Percentiles rank a stretch among this genome's conserved stretches.
These are phyloP conservation scores for Pseudogymnoascus sp. DNA, from an alignment of 2,329 filamentous ascomycete genomes.

Conservation along the genomic window DNA sequence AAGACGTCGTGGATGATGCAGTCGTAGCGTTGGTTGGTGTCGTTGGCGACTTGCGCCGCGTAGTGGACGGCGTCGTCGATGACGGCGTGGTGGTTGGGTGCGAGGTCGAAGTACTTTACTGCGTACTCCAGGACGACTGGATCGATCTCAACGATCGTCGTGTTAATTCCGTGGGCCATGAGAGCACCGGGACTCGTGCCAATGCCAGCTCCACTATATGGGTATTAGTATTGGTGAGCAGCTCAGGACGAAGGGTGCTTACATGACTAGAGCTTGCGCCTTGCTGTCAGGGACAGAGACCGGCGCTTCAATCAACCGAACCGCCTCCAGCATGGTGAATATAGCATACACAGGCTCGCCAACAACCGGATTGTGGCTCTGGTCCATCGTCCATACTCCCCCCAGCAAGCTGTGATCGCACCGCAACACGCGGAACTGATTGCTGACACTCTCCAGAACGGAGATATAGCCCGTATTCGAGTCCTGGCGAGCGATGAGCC, in stretches of 20 bases:
- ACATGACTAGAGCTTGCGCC: slow-evolving; percentile 79
- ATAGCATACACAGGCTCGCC: slow-evolving; percentile 88
- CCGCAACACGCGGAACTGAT: slow-evolving; percentile 71
- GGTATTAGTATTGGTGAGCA: slow-evolving; percentile 17
- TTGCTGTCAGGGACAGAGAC: slow-evolving; percentile 49
- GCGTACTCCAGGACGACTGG: slow-evolving; percentile 81
- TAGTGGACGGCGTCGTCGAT: slow-evolving; percentile 77
- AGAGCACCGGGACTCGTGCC: slow-evolving; percentile 84
- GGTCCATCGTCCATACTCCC: slow-evolving; percentile 83
- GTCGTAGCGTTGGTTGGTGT: slow-evolving; percentile 50
- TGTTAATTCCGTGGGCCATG: slow-evolving; percentile 79
- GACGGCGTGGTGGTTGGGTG: slow-evolving; percentile 65
- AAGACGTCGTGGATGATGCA: slow-evolving; percentile 98
- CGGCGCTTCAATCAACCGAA: slow-evolving; percentile 63
- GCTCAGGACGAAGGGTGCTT: slow-evolving; percentile 28
- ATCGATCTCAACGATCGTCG: slow-evolving; percentile 91
- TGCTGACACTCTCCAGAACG: slow-evolving; percentile 65
- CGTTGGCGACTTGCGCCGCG: slow-evolving; percentile 38
- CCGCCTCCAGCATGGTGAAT: slow-evolving; percentile 91
- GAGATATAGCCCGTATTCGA: slow-evolving; percentile 89
- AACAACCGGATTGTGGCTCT: slow-evolving; percentile 36
- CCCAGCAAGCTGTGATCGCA: slow-evolving; percentile 93
- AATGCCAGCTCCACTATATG: slow-evolving; percentile 69
- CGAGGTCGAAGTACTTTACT: slow-evolving; percentile 70
- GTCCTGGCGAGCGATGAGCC: slow-evolving; percentile 71